Base-by-base conservation (phyloP, 2,329 filamentous ascomycete species). In the Colletotrichum euphorbiae region DNA sequence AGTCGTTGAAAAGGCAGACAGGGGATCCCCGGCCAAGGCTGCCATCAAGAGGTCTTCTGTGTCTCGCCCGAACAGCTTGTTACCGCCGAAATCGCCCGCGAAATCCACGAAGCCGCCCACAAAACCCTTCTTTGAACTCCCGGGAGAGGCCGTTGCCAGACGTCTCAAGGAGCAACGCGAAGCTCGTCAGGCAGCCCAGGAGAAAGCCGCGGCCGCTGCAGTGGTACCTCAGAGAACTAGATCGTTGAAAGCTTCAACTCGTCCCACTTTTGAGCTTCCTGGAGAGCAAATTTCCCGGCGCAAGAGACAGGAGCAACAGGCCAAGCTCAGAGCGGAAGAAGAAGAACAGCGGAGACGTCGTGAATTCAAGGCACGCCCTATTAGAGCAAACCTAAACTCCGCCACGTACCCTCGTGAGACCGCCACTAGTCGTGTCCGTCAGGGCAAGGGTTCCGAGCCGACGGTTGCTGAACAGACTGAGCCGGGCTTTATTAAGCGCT, bases 301-400 rank as follows among this genome's bases (percentile, higher is more conserved):
- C 31, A 87, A 89, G 78, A 80, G 84, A 71, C 82, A 90, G 77
- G 80, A 87, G 74, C 81, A 83, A 62, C 84, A 89, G 72, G 81
- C 85, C 65, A 84, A 82, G 70, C 77, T 90, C 48, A 84, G 80
- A 69, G 82, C 82, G 3, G 82, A 89, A 72, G 87, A 88, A 72
- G 87, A 90, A 71, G 88, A 89, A 71, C 85, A 88, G 69, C 84
- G 81, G 24, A 87, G 82, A 75, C 83, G 84, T 62, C 85, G 88
- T 62, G 87, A 90, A 73, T 90, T 90, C 80, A 91, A 89, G 75
- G 89, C 88, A 6, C 83, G 83, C 40, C 88, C 89, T 17, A 75
- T 87, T 42, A 84, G 84, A 46, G 77, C 80, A 60, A 84, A 80
- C 62, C 74, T 81, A 17, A 77, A 76, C 8, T 77, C 80, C 2